Evolutionary conservation across 1,139 yeast genomes (phyloP).

Genomic region (Ashbya aceris): DNA sequence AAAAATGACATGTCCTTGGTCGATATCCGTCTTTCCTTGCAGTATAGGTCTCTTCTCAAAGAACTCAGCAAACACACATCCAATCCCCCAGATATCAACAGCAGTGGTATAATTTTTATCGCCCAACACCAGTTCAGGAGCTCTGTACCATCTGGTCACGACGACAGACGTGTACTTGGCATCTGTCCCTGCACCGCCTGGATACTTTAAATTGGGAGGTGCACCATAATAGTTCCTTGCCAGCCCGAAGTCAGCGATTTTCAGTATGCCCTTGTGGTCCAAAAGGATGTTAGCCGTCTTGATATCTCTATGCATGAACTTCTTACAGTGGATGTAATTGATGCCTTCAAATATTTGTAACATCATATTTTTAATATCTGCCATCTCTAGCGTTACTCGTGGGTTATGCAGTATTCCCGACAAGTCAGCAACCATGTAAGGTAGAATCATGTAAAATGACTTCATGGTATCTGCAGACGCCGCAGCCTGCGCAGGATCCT

Average conservation of each 20-base stretch:
- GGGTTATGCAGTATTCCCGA: slow-evolving; percentile 90
- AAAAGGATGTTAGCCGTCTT: slow-evolving; percentile 88
- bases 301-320: slow-evolving; percentile 79
- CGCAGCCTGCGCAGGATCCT: slow-evolving; percentile 7
- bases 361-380: slow-evolving; percentile 81
- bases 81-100: slow-evolving; percentile 94
- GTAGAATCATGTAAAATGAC: slow-evolving; percentile 76
- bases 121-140: slow-evolving; percentile 85
- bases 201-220: slow-evolving; percentile 43
- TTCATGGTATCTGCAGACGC: slow-evolving; percentile 25
- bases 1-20: slow-evolving; percentile 79
- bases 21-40: slow-evolving; percentile 80
- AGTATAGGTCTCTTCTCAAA: slow-evolving; percentile 75
- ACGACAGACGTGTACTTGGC: slow-evolving; percentile 80
- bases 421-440: slow-evolving; percentile 88
- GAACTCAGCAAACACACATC: slow-evolving; percentile 91
- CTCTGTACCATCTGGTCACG: slow-evolving; percentile 95
- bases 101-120: slow-evolving; percentile 85
- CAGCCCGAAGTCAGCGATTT: slow-evolving; percentile 89
- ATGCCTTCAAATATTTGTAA: slow-evolving; percentile 70
- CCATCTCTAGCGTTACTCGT: slow-evolving; percentile 45
- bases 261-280: slow-evolving; percentile 65
- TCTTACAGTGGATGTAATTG: slow-evolving; percentile 65
- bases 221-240: slow-evolving; percentile 75
- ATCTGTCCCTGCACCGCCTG: slow-evolving; percentile 59